Evolutionary conservation across 208 protist genomes (phyloP).

Genomic region (Leishmania lainsoni): DNA sequence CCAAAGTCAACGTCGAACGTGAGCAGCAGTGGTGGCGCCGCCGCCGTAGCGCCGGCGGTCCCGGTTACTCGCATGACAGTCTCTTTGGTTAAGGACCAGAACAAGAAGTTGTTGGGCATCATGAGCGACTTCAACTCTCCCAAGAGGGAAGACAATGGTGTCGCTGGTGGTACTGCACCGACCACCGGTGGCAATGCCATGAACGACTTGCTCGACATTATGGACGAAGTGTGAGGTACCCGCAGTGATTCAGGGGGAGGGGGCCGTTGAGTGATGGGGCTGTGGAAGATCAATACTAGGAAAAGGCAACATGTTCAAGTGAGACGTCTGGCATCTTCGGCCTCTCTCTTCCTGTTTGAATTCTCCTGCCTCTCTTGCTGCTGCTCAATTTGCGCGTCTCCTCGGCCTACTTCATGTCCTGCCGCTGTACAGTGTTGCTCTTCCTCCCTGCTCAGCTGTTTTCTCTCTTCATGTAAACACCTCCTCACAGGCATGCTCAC

Average conservation of each 20-base stretch:
- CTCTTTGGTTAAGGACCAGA: conserved; percentile 46
- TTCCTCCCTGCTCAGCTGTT: neutral
- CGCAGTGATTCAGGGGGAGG: neutral
- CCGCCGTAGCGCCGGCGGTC: conserved; percentile 2
- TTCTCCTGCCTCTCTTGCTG: neutral
- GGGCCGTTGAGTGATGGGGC: neutral
- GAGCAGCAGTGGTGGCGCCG: neutral
- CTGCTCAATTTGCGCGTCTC: neutral
- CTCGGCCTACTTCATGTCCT: neutral
- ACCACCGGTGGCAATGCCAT: conserved; percentile 3
- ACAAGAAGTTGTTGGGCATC: conserved; percentile 60
- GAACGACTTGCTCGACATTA: conserved; percentile 74
- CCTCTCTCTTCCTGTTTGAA: neutral
- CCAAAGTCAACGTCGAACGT: neutral
- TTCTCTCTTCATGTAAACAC: neutral
- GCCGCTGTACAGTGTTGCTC: neutral
- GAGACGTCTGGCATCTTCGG: neutral
- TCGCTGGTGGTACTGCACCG: neutral
- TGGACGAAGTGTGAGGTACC: conserved; percentile 71
- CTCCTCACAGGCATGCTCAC: neutral
- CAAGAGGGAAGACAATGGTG: neutral
- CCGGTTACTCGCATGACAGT: conserved; percentile 41
- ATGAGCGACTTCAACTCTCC: conserved; percentile 36
- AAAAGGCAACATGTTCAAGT: neutral
- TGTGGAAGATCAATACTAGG: neutral